Percentiles rank a stretch among this genome's conserved stretches.
These are phyloP conservation scores for Linderina pennispora DNA, from an alignment of 192 early-diverging fungal species.

Conservation along the genomic window DNA sequence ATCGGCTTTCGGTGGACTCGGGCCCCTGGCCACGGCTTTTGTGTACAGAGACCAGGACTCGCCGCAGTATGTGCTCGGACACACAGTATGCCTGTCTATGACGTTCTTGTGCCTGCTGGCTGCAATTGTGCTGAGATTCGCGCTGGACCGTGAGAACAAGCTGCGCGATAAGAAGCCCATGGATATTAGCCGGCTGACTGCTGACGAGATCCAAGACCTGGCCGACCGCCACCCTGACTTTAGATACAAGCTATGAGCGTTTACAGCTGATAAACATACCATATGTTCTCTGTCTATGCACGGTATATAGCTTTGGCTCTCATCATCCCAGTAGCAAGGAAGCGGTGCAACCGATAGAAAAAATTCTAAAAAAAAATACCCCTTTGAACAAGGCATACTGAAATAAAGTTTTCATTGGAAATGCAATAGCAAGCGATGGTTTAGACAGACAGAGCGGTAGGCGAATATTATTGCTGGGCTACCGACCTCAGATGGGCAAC, in stretches of 20 bases:
- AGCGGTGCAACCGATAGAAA: too few species aligned
- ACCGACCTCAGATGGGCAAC: too few species aligned
- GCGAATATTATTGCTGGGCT: too few species aligned
- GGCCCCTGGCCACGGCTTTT: constrained; percentile 39
- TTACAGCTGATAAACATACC: too few species aligned
- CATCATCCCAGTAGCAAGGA: too few species aligned
- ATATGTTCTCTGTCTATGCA: too few species aligned
- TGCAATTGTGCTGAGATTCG: constrained; percentile 8
- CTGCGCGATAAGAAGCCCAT: constrained; percentile 8
- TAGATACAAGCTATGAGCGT: constrained; percentile 30
- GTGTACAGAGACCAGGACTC: constrained; percentile 38
- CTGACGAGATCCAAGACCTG: constrained; percentile 23
- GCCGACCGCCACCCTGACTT: constrained; percentile 43
- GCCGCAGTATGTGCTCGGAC: constrained; percentile 27
- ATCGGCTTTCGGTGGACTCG: constrained; percentile 32
- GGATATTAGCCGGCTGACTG: constrained; percentile 12
- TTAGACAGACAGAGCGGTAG: too few species aligned
- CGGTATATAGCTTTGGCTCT: too few species aligned
- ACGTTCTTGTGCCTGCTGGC: constrained; percentile 12
- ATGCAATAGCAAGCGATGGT: too few species aligned
- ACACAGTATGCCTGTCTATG: constrained; percentile 34
- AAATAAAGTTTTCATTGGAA: too few species aligned
- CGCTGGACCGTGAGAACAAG: constrained; percentile 18
- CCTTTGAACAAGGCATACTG: too few species aligned
- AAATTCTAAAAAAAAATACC: too few species aligned